Base-by-base conservation (phyloP, 2,329 filamentous ascomycete species). In the Fusarium annulatum region DNA sequence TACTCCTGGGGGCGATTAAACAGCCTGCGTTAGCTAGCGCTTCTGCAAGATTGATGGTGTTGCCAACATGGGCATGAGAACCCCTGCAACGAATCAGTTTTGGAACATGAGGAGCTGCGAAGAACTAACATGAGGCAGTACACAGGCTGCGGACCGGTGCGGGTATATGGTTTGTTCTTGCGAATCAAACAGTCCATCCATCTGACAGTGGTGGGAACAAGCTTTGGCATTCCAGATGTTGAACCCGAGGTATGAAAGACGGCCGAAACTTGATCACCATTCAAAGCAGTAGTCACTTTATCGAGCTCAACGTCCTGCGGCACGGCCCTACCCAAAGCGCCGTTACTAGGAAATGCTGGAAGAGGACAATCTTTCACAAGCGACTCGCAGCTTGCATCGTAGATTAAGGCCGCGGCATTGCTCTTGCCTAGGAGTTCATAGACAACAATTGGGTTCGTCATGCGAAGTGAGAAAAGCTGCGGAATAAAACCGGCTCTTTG, bases 111-210 rank as follows among this genome's bases (percentile, higher is more conserved):
- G 6, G 9, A 11, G 9, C 19, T 5, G 5, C 5, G 8, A 9
- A 11, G 4, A 61, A 15, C 64, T 14, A 1, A 62, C 65, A 68
- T 55, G 11, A 67, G 51, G 9, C 30, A 48, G 0, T 15, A 45
- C 2, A 68, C 46, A 4, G 48, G 28, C 4, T 34, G 41, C 2
- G 55, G 19, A 1, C 36, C 34, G 5, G 19, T 26, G 1, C 12
- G 26, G 2, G 16, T 15, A 10, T 11, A n/a, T 23, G n/a, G 30
- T 1, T 23, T 38, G 2, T 68, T 43, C 41, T 68, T 68, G 3
- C 65, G 64, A 26, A 68, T 68, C 19, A 68, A 53, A 3, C 55
- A 68, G 14, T 68, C 65, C 10, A 68, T 11, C 55, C 65, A 68
- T 4, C 10, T 67, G 8, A 67, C 56, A 12, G 65, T 55, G 2